These are phyloP conservation scores for Kandelia obovata DNA, from an alignment of 345 rosid species.

Conservation along the genomic window DNA sequence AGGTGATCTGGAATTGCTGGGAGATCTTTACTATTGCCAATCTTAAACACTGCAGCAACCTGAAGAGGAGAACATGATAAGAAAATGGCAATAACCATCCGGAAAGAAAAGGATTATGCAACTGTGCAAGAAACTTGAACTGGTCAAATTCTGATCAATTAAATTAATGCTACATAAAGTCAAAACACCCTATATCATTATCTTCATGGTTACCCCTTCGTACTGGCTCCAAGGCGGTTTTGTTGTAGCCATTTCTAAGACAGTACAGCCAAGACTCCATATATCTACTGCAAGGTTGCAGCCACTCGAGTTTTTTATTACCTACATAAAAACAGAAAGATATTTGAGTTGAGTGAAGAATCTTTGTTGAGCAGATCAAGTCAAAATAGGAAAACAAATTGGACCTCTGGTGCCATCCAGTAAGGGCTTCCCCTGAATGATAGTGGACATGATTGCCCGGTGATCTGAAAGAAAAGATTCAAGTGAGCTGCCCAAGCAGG, in stretches of 20 bases:
- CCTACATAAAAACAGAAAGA: constrained; percentile 35
- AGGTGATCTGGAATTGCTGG: constrained; percentile 58
- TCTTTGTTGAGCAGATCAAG: neutral
- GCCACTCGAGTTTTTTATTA: constrained; percentile 57
- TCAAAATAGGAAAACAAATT: constrained; percentile 1
- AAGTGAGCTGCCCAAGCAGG: neutral
- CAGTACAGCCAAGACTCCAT: constrained; percentile 89
- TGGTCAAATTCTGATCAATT: too few relatives aligned
- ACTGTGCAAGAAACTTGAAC: neutral
- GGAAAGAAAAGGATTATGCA: neutral
- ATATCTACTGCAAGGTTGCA: constrained; percentile 75
- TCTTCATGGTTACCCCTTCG: constrained; percentile 51
- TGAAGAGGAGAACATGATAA: neutral
- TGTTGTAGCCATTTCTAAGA: constrained; percentile 80
- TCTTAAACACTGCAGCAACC: neutral
- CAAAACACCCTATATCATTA: too few relatives aligned
- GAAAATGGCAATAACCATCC: neutral
- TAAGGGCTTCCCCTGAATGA: constrained; percentile 84
- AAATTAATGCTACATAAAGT: too few relatives aligned
- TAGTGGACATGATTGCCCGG: constrained; percentile 72
- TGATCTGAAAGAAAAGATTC: constrained; percentile 37
- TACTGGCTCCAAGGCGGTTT: constrained; percentile 84
- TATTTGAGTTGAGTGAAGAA: neutral
- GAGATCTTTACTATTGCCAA: constrained; percentile 71
- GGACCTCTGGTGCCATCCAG: constrained; percentile 93